Evolutionary conservation across 2,329 filamentous ascomycete species (phyloP), one percentile per base, ranked within the genome.

Genomic region (Aulographum hederae): DNA sequence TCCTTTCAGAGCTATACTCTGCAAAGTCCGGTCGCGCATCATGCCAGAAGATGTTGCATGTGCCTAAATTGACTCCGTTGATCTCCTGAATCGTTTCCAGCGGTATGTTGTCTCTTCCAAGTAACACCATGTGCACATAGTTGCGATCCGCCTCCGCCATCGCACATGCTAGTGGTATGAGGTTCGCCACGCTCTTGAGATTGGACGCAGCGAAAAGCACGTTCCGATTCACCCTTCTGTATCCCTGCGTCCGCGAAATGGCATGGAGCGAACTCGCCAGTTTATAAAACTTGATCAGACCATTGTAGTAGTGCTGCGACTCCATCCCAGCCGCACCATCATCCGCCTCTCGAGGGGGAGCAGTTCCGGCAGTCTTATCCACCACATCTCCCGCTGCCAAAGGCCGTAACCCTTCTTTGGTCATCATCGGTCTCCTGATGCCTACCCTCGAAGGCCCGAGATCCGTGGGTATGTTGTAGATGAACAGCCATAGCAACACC

Each of bases 131-230:
- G 49, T 95, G 86, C 6, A 94, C 82, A 38, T 72, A 65, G 45
- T 72, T 92, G 36, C 67, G 61, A 34, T 67, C 63, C 51, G 73
- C 65, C 15, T 52, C 51, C 5, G 73, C 74, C 85, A 94, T 94
- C 43, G 80, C 69, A 51, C 89, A 95, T 4, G 85, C 81, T 46
- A 93, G 61, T 1, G 84, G 82, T 19, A 93, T 57, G 32, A 94
- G 50, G 19, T 67, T 66, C 0, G 79, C 67, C 12, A 73, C 70
- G 46, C 80, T 89, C 48, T 68, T 68, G 31, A 91, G 54, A 37
- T 66, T 84, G 0, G 79, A 74, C 3, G 78, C 73, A 4, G 74
- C 76, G 47, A 93, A 93, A 3, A 94, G 52, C 12, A 93, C 65
- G 44, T 84, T 84, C 31, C 67, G 67, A 45, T 78, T 80, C 23